A percentile compares a stretch with the other conserved stretches of the same genome.
Evolutionary conservation across 352 stramenopile species (phyloP).

Genomic region (Phytophthora macrochlamydospora): DNA sequence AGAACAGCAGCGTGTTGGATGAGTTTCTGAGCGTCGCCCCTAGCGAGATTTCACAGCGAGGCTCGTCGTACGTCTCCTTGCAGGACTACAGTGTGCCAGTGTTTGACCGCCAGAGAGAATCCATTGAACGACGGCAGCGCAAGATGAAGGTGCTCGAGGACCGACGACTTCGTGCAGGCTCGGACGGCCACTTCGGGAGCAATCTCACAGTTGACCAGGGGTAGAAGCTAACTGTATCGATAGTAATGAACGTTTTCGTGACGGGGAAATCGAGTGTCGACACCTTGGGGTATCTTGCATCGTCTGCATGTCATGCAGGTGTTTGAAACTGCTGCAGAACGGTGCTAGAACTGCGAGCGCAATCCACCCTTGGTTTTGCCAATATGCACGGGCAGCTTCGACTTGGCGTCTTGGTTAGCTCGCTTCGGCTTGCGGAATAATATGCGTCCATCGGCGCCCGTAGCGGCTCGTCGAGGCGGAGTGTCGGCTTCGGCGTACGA

Average conservation of each 20-base stretch:
- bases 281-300: not conserved
- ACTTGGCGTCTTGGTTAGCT: slow-evolving; percentile 25
- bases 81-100: slow-evolving; percentile 80
- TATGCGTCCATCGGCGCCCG: slow-evolving; percentile 57
- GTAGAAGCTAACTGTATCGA: slow-evolving; percentile 33
- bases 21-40: slow-evolving; percentile 77
- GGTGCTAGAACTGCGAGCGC: slow-evolving; percentile 73
- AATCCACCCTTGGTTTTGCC: slow-evolving; percentile 84
- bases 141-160: slow-evolving; percentile 76
- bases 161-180: slow-evolving; percentile 50
- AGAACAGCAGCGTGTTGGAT: slow-evolving; percentile 64
- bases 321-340: not conserved
- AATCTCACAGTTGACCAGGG: slow-evolving; percentile 17
- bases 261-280: slow-evolving; percentile 19
- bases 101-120: slow-evolving; percentile 76
- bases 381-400: slow-evolving; percentile 76
- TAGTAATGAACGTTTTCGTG: slow-evolving; percentile 50
- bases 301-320: not conserved
- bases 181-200: slow-evolving; percentile 38
- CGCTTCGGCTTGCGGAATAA: slow-evolving; percentile 73
- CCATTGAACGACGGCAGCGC: slow-evolving; percentile 74
- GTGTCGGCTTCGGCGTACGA: slow-evolving; percentile 14
- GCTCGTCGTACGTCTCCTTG: slow-evolving; percentile 85
- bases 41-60: slow-evolving; percentile 73
- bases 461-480: slow-evolving; percentile 19